Percentiles rank a stretch among this genome's conserved stretches.
Conservation (phyloP, 129 eudicot genomes). For the Artemisia tridentata region DNA sequence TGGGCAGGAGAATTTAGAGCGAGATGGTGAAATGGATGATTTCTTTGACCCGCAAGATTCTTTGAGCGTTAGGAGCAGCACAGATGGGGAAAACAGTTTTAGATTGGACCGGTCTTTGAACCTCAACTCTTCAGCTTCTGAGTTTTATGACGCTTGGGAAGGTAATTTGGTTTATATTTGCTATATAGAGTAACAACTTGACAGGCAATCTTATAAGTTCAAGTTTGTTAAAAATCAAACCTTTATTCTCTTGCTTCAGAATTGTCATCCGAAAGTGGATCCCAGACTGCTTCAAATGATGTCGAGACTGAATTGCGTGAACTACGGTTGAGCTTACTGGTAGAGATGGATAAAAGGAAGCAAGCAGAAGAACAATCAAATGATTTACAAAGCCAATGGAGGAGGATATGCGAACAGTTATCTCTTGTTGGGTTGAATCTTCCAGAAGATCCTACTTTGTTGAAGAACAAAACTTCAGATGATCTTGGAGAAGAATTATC, state of each 20-base stretch:
- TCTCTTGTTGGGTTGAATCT: slow-evolving; percentile 65
- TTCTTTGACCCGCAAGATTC: slow-evolving; percentile 75
- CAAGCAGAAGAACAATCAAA: slow-evolving; percentile 64
- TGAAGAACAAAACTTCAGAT: slow-evolving; percentile 48
- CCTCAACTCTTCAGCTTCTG: slow-evolving; percentile 50
- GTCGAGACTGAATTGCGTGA: slow-evolving; percentile 71
- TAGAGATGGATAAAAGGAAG: slow-evolving; percentile 86
- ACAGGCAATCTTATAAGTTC: neutral
- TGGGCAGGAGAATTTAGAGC: slow-evolving; percentile 34
- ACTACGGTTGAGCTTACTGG: slow-evolving; percentile 55
- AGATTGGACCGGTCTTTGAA: slow-evolving; percentile 48
- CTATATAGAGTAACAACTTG: neutral
- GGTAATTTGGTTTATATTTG: slow-evolving; percentile 40
- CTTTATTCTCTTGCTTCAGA: slow-evolving; percentile 37
- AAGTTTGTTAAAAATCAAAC: too few species aligned
- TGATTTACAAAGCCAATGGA: slow-evolving; percentile 60
- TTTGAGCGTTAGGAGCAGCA: slow-evolving; percentile 52
- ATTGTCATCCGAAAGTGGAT: slow-evolving; percentile 71
- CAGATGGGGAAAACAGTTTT: slow-evolving; percentile 40
- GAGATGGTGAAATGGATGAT: slow-evolving; percentile 46
- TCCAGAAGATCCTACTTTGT: slow-evolving; percentile 39
- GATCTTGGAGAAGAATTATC: slow-evolving; percentile 49
- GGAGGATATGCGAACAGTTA: slow-evolving; percentile 48
- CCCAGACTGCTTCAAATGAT: slow-evolving; percentile 42
- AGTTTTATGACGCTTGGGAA: slow-evolving; percentile 98